Conservation (phyloP, 2,329 filamentous ascomycete genomes). For the Fusarium floridanum region DNA sequence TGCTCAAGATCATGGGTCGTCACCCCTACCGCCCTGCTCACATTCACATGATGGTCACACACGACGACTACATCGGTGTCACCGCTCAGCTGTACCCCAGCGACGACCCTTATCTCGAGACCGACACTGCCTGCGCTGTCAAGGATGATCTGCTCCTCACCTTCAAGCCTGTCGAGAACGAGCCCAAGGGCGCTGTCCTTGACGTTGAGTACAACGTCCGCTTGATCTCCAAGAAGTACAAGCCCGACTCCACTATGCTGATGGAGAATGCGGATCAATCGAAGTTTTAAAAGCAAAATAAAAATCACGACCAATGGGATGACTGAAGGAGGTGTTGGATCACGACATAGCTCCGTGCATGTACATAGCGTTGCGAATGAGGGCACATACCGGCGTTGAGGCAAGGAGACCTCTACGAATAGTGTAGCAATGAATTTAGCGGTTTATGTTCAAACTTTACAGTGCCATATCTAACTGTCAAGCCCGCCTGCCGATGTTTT, state of each 20-base stretch:
- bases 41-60: constrained; percentile 68
- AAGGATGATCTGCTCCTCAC: constrained; percentile 65
- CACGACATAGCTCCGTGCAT: not conserved
- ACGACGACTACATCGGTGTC: constrained; percentile 76
- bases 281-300: constrained; percentile 37
- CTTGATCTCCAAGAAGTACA: constrained; percentile 60
- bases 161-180: constrained; percentile 60
- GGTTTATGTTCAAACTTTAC: not conserved
- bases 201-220: constrained; percentile 60
- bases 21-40: constrained; percentile 64
- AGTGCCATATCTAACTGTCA: not conserved
- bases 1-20: constrained; percentile 61
- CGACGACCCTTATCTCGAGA: constrained; percentile 72
- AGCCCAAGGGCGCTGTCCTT: constrained; percentile 52
- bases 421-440: not conserved
- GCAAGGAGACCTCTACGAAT: not conserved
- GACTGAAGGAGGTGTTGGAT: not conserved
- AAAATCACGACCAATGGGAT: not conserved
- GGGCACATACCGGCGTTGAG: not conserved
- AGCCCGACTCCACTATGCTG: constrained; percentile 47
- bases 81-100: constrained; percentile 84
- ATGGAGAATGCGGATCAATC: constrained; percentile 48
- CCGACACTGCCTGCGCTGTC: constrained; percentile 64
- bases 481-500: not conserved
- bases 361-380: not conserved